These are phyloP conservation scores for Glarea lozoyensis DNA, from an alignment of 495 filamentous ascomycete genomes.

Conservation along the genomic window DNA sequence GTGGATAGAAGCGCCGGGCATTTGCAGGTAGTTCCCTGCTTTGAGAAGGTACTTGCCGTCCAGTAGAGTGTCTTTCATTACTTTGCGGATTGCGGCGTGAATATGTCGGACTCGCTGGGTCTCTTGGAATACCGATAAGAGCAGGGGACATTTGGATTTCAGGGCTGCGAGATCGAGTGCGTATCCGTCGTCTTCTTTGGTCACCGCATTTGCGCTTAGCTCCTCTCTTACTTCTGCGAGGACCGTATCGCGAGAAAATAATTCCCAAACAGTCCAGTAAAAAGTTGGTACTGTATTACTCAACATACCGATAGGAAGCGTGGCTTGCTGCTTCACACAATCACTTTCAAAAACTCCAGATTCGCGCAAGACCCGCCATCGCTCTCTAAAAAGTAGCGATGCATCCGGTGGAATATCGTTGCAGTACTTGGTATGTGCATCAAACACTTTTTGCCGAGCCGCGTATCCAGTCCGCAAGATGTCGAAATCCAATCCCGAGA, in stretches of 20 bases:
- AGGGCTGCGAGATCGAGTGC: background rate
- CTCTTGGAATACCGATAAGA: background rate
- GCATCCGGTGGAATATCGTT: too few species aligned
- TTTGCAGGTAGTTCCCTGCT: slow-evolving; percentile 24
- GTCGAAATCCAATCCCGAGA: too few species aligned
- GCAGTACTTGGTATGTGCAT: too few species aligned
- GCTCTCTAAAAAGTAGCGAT: too few species aligned
- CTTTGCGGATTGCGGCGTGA: slow-evolving; percentile 4
- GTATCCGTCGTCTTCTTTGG: background rate
- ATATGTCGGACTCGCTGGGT: background rate
- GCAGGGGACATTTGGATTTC: background rate
- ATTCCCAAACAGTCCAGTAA: slow-evolving; percentile 18
- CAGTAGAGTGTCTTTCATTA: slow-evolving; percentile 23
- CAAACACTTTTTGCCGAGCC: too few species aligned
- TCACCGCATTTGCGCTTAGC: background rate
- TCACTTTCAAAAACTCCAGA: too few species aligned
- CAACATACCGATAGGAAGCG: background rate
- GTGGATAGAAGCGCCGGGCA: slow-evolving; percentile 23
- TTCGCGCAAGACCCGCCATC: too few species aligned
- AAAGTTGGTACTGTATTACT: slow-evolving; percentile 14
- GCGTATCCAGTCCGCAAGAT: too few species aligned
- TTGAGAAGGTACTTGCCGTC: slow-evolving; percentile 23
- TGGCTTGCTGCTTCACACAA: too few species aligned
- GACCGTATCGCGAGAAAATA: slow-evolving; percentile 17
- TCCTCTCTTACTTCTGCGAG: background rate